These are phyloP conservation scores for Gamsiella multidivaricata DNA, from an alignment of 192 early-diverging fungal genomes.

Conservation along the genomic window DNA sequence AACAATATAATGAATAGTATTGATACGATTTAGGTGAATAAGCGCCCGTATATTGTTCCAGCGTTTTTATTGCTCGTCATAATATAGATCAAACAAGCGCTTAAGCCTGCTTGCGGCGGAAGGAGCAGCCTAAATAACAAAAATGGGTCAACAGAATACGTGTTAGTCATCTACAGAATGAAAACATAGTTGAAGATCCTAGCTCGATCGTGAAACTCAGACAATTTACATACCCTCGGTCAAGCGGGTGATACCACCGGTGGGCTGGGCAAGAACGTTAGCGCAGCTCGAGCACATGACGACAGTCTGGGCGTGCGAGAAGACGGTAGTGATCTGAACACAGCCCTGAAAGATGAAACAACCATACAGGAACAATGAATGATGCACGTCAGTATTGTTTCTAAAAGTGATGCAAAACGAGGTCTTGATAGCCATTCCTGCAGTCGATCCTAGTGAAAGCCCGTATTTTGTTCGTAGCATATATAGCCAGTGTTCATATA, in stretches of 20 bases:
- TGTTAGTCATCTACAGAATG: neutral
- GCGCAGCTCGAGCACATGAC: slow-evolving; percentile 96
- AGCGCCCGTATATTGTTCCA: slow-evolving; percentile 28
- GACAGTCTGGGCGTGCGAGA: slow-evolving; percentile 99
- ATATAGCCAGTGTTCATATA: too few species aligned
- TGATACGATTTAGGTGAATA: slow-evolving; percentile 11
- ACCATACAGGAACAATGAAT: neutral
- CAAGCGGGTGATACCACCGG: slow-evolving; percentile 97
- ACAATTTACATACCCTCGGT: slow-evolving; percentile 78
- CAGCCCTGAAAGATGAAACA: slow-evolving; percentile 68
- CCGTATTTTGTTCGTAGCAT: too few species aligned
- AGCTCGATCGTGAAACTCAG: neutral
- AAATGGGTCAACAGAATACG: neutral
- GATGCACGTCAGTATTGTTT: neutral
- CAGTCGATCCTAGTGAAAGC: neutral
- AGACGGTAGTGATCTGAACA: slow-evolving; percentile 98
- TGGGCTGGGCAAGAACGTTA: slow-evolving; percentile 98
- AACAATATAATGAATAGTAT: too few species aligned
- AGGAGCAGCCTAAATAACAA: slow-evolving; percentile 42
- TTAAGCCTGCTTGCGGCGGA: slow-evolving; percentile 58
- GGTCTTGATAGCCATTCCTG: neutral
- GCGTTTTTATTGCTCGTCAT: slow-evolving; percentile 37
- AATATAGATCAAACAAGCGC: slow-evolving; percentile 35
- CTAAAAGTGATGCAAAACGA: neutral
- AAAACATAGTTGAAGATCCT: neutral